Conservation (phyloP, 1,139 yeast genomes). For the Pichia sp. region DNA sequence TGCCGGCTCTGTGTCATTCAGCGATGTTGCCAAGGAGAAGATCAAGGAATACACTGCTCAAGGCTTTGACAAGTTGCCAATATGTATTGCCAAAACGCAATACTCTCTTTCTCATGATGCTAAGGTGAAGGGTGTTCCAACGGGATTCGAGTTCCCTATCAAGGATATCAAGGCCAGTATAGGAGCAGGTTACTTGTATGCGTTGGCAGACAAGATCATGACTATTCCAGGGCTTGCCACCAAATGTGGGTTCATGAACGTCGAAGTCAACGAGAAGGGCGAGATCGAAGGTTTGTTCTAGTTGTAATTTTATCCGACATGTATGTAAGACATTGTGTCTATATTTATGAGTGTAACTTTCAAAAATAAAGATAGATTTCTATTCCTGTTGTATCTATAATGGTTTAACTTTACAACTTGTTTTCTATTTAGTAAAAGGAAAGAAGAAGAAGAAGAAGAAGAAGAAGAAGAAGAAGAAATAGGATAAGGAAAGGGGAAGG, state of each 20-base stretch:
- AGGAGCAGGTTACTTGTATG: constrained; percentile 96
- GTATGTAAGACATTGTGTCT: not conserved
- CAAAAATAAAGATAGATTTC: not conserved
- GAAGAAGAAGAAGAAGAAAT: not conserved
- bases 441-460: no score
- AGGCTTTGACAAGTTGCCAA: constrained; percentile 89
- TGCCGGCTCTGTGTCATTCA: constrained; percentile 82
- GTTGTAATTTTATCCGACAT: constrained; percentile 10
- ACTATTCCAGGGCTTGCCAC: constrained; percentile 98
- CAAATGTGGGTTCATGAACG: constrained; percentile 94
- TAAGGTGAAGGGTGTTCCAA: constrained; percentile 87
- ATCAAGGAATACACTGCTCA: constrained; percentile 80
- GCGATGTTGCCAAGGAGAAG: constrained; percentile 79
- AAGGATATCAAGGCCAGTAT: constrained; percentile 91
- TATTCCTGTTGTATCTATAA: not conserved
- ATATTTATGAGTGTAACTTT: not conserved
- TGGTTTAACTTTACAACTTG: no score
- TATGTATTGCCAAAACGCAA: constrained; percentile 97
- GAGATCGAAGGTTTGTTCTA: constrained; percentile 92
- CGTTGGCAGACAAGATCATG: constrained; percentile 94
- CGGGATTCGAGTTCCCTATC: constrained; percentile 90
- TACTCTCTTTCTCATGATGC: constrained; percentile 96
- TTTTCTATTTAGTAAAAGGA: not conserved
- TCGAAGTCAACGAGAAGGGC: constrained; percentile 89
- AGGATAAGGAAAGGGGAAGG: not conserved